A percentile compares a stretch with the other conserved stretches of the same genome.
Evolutionary conservation across 139 green algal species (phyloP).

Genomic region (Chlamydomonas sp.): DNA sequence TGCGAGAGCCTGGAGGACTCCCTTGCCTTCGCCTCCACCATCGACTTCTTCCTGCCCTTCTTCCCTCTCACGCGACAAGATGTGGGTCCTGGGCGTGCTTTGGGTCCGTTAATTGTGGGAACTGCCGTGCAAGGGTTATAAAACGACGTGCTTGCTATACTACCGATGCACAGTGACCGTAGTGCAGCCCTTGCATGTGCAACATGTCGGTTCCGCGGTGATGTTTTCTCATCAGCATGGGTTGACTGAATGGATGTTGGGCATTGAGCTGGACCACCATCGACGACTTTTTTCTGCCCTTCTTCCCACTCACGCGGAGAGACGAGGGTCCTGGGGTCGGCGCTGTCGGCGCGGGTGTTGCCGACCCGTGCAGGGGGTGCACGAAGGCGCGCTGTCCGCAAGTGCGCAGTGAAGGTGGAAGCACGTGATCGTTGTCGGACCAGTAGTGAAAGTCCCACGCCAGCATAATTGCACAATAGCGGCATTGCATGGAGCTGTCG

Average conservation of each 20-base stretch:
- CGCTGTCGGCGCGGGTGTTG: too few species aligned
- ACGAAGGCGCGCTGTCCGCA: too few species aligned
- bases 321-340: neutral
- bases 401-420: too few species aligned
- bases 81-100: neutral
- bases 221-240: neutral
- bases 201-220: neutral
- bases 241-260: neutral
- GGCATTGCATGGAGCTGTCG: too few species aligned
- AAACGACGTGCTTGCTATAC: neutral
- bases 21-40: constrained; percentile 4
- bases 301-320: neutral
- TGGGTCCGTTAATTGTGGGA: too few species aligned
- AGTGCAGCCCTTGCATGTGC: neutral
- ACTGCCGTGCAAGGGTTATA: neutral
- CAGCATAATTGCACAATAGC: too few species aligned
- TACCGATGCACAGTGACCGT: neutral
- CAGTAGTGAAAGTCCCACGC: too few species aligned
- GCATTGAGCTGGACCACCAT: neutral
- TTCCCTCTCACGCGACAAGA: constrained; percentile 21
- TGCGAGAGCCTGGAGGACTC: constrained; percentile 27
- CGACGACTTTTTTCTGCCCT: neutral
- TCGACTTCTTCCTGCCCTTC: constrained; percentile 40
- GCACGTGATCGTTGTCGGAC: too few species aligned
- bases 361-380: too few species aligned